phyloP scores from a whole-genome alignment of 1,284 basidiomycete species.

The Cryptococcus jaspeensis region DNA sequence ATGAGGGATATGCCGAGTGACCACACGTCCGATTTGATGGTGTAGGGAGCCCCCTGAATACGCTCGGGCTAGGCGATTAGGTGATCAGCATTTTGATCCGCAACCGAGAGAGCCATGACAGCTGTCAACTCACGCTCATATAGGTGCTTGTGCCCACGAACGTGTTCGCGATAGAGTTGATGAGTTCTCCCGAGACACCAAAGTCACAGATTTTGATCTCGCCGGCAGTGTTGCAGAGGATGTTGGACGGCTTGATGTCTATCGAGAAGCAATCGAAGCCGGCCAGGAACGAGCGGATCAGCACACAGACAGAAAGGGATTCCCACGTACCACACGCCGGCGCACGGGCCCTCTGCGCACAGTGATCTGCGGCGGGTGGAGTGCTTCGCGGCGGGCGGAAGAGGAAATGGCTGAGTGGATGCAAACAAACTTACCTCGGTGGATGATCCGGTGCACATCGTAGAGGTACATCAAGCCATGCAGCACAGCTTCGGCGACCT shows the following conservation, averaged over 20 bases:
- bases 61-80: conserved; percentile 76
- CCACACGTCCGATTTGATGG: conserved; percentile 97
- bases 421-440: conserved; percentile 71
- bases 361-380: background rate
- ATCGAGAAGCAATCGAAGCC: background rate
- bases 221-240: conserved; percentile 87
- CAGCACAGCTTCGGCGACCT: conserved; percentile 88
- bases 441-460: conserved; percentile 98
- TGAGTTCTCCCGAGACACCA: conserved; percentile 95
- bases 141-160: conserved; percentile 99
- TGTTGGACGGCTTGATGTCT: conserved; percentile 99
- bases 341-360: background rate
- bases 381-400: background rate
- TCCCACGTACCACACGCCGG: too few species aligned
- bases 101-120: too few species aligned
- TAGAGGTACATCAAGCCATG: conserved; percentile 97
- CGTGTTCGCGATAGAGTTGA: conserved; percentile 97
- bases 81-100: background rate
- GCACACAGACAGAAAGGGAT: too few species aligned
- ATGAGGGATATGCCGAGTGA: conserved; percentile 92
- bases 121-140: conserved; percentile 79
- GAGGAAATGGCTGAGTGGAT: background rate
- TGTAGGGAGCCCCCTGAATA: conserved; percentile 96
- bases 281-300: too few species aligned
- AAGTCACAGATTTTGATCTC: conserved; percentile 99